A percentile compares a stretch with the other conserved stretches of the same genome.
Conservation (phyloP, 768 basidiomycete genomes). For the Mycena galericulata region DNA sequence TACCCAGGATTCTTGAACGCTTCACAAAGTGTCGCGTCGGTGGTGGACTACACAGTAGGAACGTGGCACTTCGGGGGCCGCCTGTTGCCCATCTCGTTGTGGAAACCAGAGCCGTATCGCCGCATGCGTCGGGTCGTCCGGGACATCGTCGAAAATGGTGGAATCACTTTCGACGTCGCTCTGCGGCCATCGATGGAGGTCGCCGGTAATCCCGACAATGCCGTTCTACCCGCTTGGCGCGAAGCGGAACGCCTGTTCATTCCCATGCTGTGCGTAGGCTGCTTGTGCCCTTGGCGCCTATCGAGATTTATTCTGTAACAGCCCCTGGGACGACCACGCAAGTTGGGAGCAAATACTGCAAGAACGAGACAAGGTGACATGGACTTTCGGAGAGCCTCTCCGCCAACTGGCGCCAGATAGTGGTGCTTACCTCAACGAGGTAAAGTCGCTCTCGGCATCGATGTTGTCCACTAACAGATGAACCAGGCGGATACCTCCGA, state of each 20-base stretch:
- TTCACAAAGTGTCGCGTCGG: slow-evolving; percentile 6
- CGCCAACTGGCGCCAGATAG: slow-evolving; percentile 20
- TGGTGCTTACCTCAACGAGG: slow-evolving; percentile 22
- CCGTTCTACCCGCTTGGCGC: slow-evolving; percentile 25
- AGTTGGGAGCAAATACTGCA: slow-evolving; percentile 27
- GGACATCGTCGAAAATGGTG: slow-evolving; percentile 17
- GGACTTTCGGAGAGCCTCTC: slow-evolving; percentile 21
- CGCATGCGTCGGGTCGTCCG: slow-evolving; percentile 16
- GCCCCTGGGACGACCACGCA: slow-evolving; percentile 30
- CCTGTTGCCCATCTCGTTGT: slow-evolving; percentile 17
- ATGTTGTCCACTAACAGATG: no score
- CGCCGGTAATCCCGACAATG: slow-evolving; percentile 23
- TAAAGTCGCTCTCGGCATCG: not conserved
- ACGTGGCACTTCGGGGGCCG: slow-evolving; percentile 12
- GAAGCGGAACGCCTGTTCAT: slow-evolving; percentile 15
- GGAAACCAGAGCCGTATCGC: slow-evolving; percentile 18
- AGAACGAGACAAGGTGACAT: slow-evolving; percentile 20
- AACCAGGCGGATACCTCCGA: slow-evolving; percentile 19
- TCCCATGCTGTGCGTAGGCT: slow-evolving; percentile 12
- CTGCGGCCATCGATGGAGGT: slow-evolving; percentile 18
- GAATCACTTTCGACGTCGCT: slow-evolving; percentile 14
- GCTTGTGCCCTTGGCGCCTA: no score
- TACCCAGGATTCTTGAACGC: slow-evolving; percentile 20
- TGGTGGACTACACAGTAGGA: slow-evolving; percentile 8
- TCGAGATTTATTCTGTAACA: slow-evolving; percentile 7